Evolutionary conservation across 176 grass and related monocot genomes (phyloP), one percentile per base, ranked within the genome.

Genomic region (Puccinellia tenuiflora): DNA sequence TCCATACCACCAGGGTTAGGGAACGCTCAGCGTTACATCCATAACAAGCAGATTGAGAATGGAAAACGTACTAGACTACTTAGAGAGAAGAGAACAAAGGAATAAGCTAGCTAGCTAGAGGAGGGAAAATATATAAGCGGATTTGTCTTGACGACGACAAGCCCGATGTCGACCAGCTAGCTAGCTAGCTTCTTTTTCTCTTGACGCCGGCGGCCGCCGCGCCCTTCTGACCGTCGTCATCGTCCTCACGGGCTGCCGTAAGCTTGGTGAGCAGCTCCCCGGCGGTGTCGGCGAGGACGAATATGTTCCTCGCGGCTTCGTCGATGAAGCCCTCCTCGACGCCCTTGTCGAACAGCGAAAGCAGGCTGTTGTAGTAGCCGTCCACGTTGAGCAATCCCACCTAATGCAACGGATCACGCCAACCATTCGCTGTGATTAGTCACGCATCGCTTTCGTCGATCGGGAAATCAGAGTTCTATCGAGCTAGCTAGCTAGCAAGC

Each of bases 241-340:
- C 63, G 6, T 28, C 68, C 45, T 17, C 14, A 2, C 25, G 40
- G 69, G 40, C 3, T 3, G 3, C 47, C 37, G 14, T 83, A 9
- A 90, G 75, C 79, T 51, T 86, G n/a, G 37, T 30, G 38, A 90
- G 79, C 48, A 98, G 90, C 34, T 91, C 90, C 26, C 74, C 79
- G 66, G 96, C 81, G 53, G 46, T 95, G 20, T 84, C 85, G 31
- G 96, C 92, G 42, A 85, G 84, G 66, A 95, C 73, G 51, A 95
- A 90, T 65, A 98, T 98, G 79, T 93, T 78, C 39, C 92, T 71
- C 8, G 96, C 88, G 11, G 87, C 85, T 14, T 51, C 61, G 35
- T 98, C 92, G 67, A 98, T 98, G 90, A 98, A 98, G 20, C 96
- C 92, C 63, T 95, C 92, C 79, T 93, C 90, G 12, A 95, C 92